A percentile compares a stretch with the other conserved stretches of the same genome.
These are phyloP conservation scores for Quercus phellos DNA, from an alignment of 331 rosid species.

Conservation along the genomic window DNA sequence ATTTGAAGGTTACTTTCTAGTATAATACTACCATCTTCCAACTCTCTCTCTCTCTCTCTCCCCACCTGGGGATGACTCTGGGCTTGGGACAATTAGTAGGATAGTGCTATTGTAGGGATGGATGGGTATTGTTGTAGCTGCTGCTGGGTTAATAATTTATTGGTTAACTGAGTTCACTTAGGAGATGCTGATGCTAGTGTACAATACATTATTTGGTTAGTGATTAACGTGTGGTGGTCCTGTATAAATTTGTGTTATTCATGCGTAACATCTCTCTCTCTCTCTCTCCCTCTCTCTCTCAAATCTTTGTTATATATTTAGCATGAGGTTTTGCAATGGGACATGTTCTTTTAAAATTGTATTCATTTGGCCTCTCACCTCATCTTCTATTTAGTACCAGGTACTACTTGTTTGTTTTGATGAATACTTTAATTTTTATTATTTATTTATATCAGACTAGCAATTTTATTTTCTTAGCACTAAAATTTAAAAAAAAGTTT, in stretches of 20 bases:
- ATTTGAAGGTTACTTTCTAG: constrained; percentile 20
- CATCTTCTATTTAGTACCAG: too few relatives aligned
- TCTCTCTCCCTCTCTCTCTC: not conserved
- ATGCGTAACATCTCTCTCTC: not conserved
- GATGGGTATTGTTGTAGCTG: constrained; percentile 34
- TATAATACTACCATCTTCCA: constrained; percentile 22
- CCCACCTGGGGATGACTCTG: constrained; percentile 21
- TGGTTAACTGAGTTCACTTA: constrained; percentile 38
- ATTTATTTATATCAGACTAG: too few relatives aligned
- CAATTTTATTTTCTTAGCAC: too few relatives aligned
- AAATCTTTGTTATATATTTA: too few relatives aligned
- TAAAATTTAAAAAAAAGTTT: too few relatives aligned
- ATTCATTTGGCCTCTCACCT: too few relatives aligned
- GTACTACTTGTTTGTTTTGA: too few relatives aligned
- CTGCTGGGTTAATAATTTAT: constrained; percentile 37
- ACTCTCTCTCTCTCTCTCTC: constrained; percentile 5
- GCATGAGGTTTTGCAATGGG: too few relatives aligned
- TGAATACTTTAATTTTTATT: too few relatives aligned
- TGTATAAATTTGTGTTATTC: constrained; percentile 30
- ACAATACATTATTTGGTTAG: constrained; percentile 24
- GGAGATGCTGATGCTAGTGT: constrained; percentile 40
- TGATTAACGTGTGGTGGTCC: constrained; percentile 25
- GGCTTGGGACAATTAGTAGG: constrained; percentile 30
- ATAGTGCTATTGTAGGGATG: constrained; percentile 26
- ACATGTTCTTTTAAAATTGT: too few relatives aligned